Conservation (phyloP, 768 basidiomycete species). For the Amanita exitialis region DNA sequence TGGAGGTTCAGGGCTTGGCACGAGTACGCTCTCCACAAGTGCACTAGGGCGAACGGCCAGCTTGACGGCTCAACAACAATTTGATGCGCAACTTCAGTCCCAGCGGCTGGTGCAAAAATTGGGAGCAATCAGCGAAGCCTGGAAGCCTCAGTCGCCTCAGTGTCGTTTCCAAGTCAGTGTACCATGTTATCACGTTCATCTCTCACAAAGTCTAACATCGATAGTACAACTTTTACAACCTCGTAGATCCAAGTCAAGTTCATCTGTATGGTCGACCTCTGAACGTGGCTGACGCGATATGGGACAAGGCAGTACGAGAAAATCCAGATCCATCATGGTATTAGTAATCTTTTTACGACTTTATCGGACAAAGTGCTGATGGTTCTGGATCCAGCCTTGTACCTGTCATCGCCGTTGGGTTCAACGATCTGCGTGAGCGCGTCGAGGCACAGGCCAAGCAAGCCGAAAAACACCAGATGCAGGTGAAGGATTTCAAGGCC, state of each 20-base stretch:
- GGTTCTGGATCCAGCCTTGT: conserved; percentile 41
- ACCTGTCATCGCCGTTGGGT: conserved; percentile 71
- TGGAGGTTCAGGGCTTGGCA: conserved; percentile 13
- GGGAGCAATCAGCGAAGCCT: conserved; percentile 55
- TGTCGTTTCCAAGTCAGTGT: conserved; percentile 72
- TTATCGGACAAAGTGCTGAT: conserved; percentile 1
- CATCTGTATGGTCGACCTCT: conserved; percentile 59
- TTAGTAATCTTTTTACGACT: background rate
- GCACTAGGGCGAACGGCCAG: conserved; percentile 25
- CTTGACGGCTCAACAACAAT: conserved; percentile 32
- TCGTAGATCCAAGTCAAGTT: conserved; percentile 63
- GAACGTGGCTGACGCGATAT: conserved; percentile 59
- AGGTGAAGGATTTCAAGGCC: conserved; percentile 60
- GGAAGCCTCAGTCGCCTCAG: conserved; percentile 56
- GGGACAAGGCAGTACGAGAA: conserved; percentile 72
- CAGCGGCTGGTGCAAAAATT: conserved; percentile 44
- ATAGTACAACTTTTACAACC: conserved; percentile 79
- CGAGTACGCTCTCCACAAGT: conserved; percentile 17
- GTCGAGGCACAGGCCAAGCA: conserved; percentile 67
- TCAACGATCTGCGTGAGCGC: conserved; percentile 71
- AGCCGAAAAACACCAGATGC: conserved; percentile 56
- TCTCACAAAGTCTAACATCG: background rate
- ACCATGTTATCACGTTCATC: background rate
- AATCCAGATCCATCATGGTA: conserved; percentile 79
- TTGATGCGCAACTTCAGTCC: conserved; percentile 55